Base-by-base conservation (phyloP, 371 early-diverging fungal genomes). In the Mucor sp. region DNA sequence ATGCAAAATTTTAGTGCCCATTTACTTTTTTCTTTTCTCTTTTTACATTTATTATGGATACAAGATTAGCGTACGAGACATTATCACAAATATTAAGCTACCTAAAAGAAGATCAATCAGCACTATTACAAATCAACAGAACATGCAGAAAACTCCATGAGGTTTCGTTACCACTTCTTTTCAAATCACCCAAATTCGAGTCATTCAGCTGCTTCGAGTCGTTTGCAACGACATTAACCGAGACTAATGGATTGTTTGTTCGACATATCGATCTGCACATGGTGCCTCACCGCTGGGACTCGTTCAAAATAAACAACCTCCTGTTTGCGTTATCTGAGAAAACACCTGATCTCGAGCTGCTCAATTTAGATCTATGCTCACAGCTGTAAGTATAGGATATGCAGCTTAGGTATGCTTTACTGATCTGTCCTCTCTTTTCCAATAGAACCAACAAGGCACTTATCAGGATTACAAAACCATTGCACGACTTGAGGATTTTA, bases 11-110 rank as follows among this genome's bases (percentile, higher is more conserved):
- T 53, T 53, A 50, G 33, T 23, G 23, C 11, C 25, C 3, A 27
- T 4, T 27, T 12, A 11, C 25, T 50, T 25, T 25, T 25, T 27
- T 21, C 4, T 12, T 27, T 25, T 27, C 14, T 25, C 12, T 53
- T 9, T 53, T 53, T 53, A 25, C 12, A 53, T 3, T 23, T 14
- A 53, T 6, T 6, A 63, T 66, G 58, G 62, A 66, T 21, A 62
- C 41, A 78, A 53, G 74, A 27, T 70, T 85, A 58, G 82, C 86
- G 58, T 62, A 66, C 23, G 84, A 83, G 47, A 82, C 84, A 61
- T 68, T 85, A 50, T 74, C 79, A 60, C 82, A 84, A 62, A 81
- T 86, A 56, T 71, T 63, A 21, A 25, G 14, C 14, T 35, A 73
- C 12, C 44, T 73, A 41, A 66, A 60, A 33, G 35, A 55, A 14